These are phyloP conservation scores for Neurospora tetrasperma DNA, from an alignment of 495 filamentous ascomycete genomes.

Conservation along the genomic window DNA sequence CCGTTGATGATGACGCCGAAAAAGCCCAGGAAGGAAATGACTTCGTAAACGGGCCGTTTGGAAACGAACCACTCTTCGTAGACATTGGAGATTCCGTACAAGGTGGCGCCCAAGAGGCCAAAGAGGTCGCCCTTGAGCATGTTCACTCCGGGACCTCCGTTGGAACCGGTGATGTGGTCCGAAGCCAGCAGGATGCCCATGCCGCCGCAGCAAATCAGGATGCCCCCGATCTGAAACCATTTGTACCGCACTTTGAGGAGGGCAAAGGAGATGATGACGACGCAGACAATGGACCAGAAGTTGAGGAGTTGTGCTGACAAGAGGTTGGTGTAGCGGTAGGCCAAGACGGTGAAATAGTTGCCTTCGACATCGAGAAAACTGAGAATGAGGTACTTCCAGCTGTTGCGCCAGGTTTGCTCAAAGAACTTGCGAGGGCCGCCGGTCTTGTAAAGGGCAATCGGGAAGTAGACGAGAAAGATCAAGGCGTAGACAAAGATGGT, in stretches of 20 bases:
- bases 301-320: slow-evolving; percentile 90
- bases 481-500: slow-evolving; percentile 88
- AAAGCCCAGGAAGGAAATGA: slow-evolving; percentile 80
- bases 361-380: slow-evolving; percentile 90
- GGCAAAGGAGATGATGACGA: slow-evolving; percentile 73
- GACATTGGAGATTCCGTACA: slow-evolving; percentile 86
- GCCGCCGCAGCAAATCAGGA: slow-evolving; percentile 82
- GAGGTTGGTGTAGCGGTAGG: slow-evolving; percentile 85
- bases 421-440: slow-evolving; percentile 68
- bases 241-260: slow-evolving; percentile 85
- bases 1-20: slow-evolving; percentile 90
- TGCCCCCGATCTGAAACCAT: slow-evolving; percentile 69
- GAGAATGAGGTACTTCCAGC: slow-evolving; percentile 93
- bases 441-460: slow-evolving; percentile 61
- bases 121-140: slow-evolving; percentile 90
- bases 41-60: slow-evolving; percentile 82
- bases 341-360: slow-evolving; percentile 94
- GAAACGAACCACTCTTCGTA: slow-evolving; percentile 88
- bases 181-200: slow-evolving; percentile 82
- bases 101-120: slow-evolving; percentile 74
- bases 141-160: slow-evolving; percentile 52
- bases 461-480: slow-evolving; percentile 72
- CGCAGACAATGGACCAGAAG: slow-evolving; percentile 96
- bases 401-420: slow-evolving; percentile 51
- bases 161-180: slow-evolving; percentile 68